Conservation (phyloP, 1,284 basidiomycete genomes). For the Fomitopsis palustris region DNA sequence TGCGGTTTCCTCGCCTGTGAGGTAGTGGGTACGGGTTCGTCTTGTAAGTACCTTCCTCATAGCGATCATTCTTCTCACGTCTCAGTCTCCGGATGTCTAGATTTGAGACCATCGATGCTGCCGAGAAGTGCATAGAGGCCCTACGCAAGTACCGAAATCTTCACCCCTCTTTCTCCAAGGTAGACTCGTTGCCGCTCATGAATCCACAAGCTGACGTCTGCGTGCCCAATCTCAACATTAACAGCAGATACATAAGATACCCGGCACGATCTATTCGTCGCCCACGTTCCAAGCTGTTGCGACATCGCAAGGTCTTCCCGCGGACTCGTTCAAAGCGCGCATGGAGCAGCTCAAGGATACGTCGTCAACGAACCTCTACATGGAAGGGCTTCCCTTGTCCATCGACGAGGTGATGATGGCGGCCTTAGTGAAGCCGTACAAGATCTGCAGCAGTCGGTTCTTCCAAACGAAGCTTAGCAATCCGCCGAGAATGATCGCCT, state of each 20-base stretch:
- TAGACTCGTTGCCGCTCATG: conserved; percentile 11
- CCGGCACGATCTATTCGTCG: conserved; percentile 54
- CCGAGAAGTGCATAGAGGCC: conserved; percentile 65
- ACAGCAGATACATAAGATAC: conserved; percentile 76
- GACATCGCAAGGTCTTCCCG: conserved; percentile 18
- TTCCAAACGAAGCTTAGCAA: conserved; percentile 71
- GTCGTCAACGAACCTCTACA: conserved; percentile 67
- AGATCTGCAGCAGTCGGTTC: conserved; percentile 68
- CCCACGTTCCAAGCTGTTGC: conserved; percentile 11
- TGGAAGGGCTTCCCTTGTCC: conserved; percentile 68
- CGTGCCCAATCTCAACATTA: not conserved
- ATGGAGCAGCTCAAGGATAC: conserved; percentile 67
- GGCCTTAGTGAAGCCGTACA: conserved; percentile 57
- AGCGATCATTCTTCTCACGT: too few species aligned
- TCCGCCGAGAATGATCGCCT: conserved; percentile 73
- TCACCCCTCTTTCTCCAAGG: conserved; percentile 72
- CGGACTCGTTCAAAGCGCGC: conserved; percentile 59
- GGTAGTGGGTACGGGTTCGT: conserved; percentile 78
- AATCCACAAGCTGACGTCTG: too few species aligned
- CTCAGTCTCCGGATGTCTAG: conserved; percentile 30
- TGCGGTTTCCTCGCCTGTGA: not conserved
- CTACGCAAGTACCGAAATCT: conserved; percentile 66
- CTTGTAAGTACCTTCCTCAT: conserved; percentile 53
- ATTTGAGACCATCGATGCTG: conserved; percentile 58
- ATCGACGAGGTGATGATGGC: conserved; percentile 52